These are phyloP conservation scores for Bipolaris cookei DNA, from an alignment of 2,329 filamentous ascomycete species.

Conservation along the genomic window DNA sequence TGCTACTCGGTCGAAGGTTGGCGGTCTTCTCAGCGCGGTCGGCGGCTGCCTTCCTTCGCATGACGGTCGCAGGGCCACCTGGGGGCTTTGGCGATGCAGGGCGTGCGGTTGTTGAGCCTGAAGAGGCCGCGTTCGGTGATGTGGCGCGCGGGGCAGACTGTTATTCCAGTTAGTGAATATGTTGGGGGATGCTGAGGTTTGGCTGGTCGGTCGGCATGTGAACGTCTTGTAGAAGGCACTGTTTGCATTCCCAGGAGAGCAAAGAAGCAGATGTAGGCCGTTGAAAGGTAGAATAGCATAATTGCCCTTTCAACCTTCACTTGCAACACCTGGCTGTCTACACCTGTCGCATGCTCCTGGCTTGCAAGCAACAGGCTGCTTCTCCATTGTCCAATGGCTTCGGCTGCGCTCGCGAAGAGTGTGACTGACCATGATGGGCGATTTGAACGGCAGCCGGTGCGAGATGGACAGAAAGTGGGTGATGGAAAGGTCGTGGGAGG, in stretches of 20 bases:
- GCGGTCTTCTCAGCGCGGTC: slow-evolving; percentile 97
- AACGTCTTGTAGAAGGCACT: neutral
- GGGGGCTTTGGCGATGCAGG: slow-evolving; percentile 87
- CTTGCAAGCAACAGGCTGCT: neutral
- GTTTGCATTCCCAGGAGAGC: neutral
- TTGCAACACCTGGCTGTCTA: neutral
- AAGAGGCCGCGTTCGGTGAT: slow-evolving; percentile 52
- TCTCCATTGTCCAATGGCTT: slow-evolving; percentile 13
- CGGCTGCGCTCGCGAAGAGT: neutral
- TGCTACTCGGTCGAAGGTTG: slow-evolving; percentile 91
- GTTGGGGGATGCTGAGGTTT: neutral
- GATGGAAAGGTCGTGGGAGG: slow-evolving; percentile 18
- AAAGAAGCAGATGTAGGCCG: neutral
- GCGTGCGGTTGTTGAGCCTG: slow-evolving; percentile 74
- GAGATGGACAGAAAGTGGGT: slow-evolving; percentile 8
- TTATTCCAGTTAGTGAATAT: slow-evolving; percentile 5
- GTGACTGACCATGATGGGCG: slow-evolving; percentile 30
- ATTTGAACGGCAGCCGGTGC: slow-evolving; percentile 8
- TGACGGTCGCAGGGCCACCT: slow-evolving; percentile 91
- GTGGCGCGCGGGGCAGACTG: slow-evolving; percentile 41
- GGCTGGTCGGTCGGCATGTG: neutral
- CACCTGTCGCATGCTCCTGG: slow-evolving; percentile 17
- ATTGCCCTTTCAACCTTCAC: neutral
- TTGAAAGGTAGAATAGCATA: neutral
- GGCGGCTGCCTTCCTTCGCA: slow-evolving; percentile 91